A percentile compares a stretch with the other conserved stretches of the same genome.
phyloP scores from a whole-genome alignment of 2,329 filamentous ascomycete species.

The Colletotrichum lupini region DNA sequence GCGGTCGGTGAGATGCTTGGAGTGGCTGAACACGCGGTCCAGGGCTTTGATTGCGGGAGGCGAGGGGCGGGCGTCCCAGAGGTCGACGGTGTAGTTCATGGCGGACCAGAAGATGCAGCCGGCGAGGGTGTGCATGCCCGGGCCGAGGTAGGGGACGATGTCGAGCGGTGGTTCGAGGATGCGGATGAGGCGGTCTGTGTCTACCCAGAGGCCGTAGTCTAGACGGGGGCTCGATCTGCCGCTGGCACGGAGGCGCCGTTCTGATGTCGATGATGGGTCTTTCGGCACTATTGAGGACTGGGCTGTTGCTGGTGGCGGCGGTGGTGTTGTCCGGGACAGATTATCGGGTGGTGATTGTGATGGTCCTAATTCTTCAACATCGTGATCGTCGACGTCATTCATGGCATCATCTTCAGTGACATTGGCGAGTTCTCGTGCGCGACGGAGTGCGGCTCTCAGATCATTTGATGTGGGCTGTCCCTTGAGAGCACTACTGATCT shows the following conservation, averaged over 20 bases:
- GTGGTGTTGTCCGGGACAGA: neutral
- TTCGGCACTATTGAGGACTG: fast-evolving
- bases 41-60: neutral
- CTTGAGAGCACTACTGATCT: constrained; percentile 7
- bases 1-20: neutral
- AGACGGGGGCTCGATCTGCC: constrained; percentile 23
- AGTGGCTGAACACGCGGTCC: constrained; percentile 20
- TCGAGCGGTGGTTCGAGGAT: constrained; percentile 25
- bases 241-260: neutral
- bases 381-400: neutral
- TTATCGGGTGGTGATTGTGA: neutral
- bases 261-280: neutral
- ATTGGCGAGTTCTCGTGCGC: constrained; percentile 12
- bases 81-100: constrained; percentile 28
- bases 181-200: constrained; percentile 20
- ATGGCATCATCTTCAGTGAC: neutral
- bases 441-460: neutral
- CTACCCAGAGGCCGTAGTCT: constrained; percentile 34
- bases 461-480: neutral
- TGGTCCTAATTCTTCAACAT: neutral
- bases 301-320: neutral
- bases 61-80: constrained; percentile 24
- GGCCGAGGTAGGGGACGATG: constrained; percentile 24
- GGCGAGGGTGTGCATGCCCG: constrained; percentile 16
- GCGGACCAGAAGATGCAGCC: constrained; percentile 36